Evolutionary conservation across 176 grass and related monocot species (phyloP).

Genomic region (Paspalum notatum): DNA sequence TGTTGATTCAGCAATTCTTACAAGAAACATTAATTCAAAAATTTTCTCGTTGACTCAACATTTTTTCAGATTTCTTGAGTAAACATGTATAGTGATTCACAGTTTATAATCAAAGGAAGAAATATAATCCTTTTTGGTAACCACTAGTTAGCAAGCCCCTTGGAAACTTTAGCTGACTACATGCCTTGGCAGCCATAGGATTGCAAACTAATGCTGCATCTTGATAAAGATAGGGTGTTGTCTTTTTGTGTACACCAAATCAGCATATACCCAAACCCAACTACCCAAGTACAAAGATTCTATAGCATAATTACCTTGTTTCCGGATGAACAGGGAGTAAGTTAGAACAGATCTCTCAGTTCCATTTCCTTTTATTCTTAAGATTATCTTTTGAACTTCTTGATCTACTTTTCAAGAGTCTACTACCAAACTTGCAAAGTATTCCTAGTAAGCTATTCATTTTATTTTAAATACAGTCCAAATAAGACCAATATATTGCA

Average conservation of each 20-base stretch:
- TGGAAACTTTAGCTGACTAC: too few relatives aligned
- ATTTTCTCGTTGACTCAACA: too few relatives aligned
- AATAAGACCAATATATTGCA: not conserved
- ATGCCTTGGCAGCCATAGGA: not conserved
- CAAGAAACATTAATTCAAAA: too few relatives aligned
- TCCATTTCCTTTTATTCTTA: not conserved
- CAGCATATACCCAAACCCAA: not conserved
- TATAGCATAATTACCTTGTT: not conserved
- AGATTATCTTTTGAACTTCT: not conserved
- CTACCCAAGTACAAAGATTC: conserved; percentile 2
- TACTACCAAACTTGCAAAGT: conserved; percentile 1
- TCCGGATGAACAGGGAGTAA: not conserved
- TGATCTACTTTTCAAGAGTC: conserved; percentile 1
- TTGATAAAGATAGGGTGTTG: not conserved
- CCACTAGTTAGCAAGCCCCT: too few relatives aligned
- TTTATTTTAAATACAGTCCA: not conserved
- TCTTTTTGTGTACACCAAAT: not conserved
- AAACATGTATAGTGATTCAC: too few relatives aligned
- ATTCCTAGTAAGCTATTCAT: not conserved
- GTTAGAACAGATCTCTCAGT: not conserved
- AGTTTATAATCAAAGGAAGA: too few relatives aligned
- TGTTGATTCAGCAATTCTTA: too few relatives aligned
- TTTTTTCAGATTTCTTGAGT: too few relatives aligned
- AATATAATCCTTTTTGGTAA: too few relatives aligned
- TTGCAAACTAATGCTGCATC: not conserved